These are phyloP conservation scores for Stereum hirsutum DNA, from an alignment of 1,284 basidiomycete species.

Conservation along the genomic window DNA sequence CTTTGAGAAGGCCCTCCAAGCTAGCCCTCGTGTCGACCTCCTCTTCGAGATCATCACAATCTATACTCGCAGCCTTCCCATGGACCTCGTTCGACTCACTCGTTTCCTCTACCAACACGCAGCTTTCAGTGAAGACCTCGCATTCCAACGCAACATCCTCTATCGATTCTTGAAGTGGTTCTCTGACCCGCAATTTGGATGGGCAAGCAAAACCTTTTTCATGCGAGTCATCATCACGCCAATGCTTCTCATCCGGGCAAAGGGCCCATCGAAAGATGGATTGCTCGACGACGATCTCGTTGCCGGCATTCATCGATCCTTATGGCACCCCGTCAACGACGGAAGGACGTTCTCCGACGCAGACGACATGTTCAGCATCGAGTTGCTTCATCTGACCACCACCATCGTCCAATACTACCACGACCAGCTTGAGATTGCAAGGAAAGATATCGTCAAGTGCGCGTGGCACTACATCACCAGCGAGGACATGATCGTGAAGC, in stretches of 20 bases:
- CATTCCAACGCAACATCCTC: conserved; percentile 78
- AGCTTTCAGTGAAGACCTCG: conserved; percentile 51
- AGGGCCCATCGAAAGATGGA: conserved; percentile 38
- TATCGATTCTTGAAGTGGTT: conserved; percentile 85
- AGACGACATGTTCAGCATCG: conserved; percentile 83
- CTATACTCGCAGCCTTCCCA: conserved; percentile 74
- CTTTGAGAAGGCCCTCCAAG: conserved; percentile 66
- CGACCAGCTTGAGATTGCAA: conserved; percentile 67
- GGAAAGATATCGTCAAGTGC: conserved; percentile 94
- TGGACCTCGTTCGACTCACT: conserved; percentile 78
- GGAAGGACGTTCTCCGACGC: conserved; percentile 47
- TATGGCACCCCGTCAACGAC: conserved; percentile 76
- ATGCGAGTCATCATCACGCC: conserved; percentile 89
- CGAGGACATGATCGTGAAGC: conserved; percentile 90
- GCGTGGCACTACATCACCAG: conserved; percentile 86
- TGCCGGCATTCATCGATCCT: conserved; percentile 56
- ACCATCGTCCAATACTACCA: conserved; percentile 84
- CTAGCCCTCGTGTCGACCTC: conserved; percentile 72
- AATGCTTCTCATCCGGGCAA: conserved; percentile 73
- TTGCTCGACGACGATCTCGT: conserved; percentile 70
- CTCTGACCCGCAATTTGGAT: conserved; percentile 55
- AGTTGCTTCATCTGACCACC: conserved; percentile 87
- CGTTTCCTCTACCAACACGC: conserved; percentile 88
- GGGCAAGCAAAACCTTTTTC: conserved; percentile 80
- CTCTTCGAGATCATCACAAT: conserved; percentile 84